Base-by-base conservation (phyloP, 768 basidiomycete genomes). In the Lactarius trivialis region DNA sequence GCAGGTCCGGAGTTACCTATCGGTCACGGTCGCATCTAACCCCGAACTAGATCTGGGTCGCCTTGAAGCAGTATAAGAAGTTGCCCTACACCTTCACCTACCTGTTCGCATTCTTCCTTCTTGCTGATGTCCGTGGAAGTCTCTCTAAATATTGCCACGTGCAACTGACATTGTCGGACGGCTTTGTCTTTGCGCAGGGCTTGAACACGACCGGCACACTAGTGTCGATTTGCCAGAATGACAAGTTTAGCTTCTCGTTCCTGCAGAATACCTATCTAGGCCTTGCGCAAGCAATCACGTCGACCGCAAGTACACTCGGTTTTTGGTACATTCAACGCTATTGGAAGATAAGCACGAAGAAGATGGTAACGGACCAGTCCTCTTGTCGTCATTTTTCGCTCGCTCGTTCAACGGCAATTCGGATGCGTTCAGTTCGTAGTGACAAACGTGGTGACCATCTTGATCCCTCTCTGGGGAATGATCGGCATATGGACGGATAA, bases 391-490 rank as follows among this genome's bases (percentile, higher is more conserved):
- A 6, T 19, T 6, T 55, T 15, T 49, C 17, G n/a, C 19, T 15
- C 1, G 7, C 9, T 12, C 17, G 8, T 28, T 61, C 12, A n/a
- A 34, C 34, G 6, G 56, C 17, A 24, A 33, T 33, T 37, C 26
- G 17, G 26, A 9, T 26, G 36, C 14, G 1, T 41, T 1, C 41
- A 91, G 87, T 91, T 92, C 68, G 73, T 86, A 12, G 80, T 88
- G 0, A 91, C 89, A 3, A 91, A 89, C 66, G 81, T 89, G 0
- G 83, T 87, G 5, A 87, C 89, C 4, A 81, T 91, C 24, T 48
- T 91, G 43, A 89, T 93, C 56, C 89, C 90, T 4, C 77, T 91
- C 8, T 93, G 90, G 91, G 88, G 88, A 11, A 88, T 89, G 88
- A 78, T 91, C 51, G 89, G 91, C 4, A 84, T 92, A 50, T 91